Conservation (phyloP, 2,329 filamentous ascomycete genomes). For the Penicillium sp. region DNA sequence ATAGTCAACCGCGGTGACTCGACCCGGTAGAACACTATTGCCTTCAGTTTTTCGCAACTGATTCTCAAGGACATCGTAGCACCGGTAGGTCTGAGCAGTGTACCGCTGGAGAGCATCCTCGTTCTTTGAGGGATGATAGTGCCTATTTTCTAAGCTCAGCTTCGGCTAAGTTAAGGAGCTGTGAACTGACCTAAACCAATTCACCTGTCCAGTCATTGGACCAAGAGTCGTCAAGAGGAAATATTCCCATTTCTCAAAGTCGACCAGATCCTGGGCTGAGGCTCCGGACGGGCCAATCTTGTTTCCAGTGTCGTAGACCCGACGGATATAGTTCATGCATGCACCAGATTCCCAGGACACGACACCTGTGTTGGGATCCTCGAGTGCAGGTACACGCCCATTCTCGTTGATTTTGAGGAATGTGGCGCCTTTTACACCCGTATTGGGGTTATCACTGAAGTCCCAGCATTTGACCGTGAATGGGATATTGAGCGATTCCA, state of each 20-base stretch:
- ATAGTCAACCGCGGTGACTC: conserved; percentile 43
- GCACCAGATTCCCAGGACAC: conserved; percentile 43
- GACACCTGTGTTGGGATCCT: conserved; percentile 43
- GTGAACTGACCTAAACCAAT: conserved; percentile 40
- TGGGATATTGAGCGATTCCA: conserved; percentile 45
- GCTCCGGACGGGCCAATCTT: conserved; percentile 37
- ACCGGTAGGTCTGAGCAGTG: conserved; percentile 43
- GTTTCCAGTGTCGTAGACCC: conserved; percentile 47
- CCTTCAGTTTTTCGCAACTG: conserved; percentile 44
- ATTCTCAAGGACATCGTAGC: conserved; percentile 45
- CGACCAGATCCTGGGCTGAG: conserved; percentile 41
- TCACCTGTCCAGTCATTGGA: conserved; percentile 45
- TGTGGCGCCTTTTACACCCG: conserved; percentile 29
- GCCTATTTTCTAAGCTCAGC: conserved; percentile 23
- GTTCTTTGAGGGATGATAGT: conserved; percentile 43
- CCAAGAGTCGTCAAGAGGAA: conserved; percentile 46
- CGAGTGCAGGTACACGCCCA: conserved; percentile 44
- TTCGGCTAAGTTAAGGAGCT: neutral
- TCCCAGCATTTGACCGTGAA: conserved; percentile 47
- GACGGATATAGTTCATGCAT: conserved; percentile 41
- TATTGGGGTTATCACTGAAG: conserved; percentile 40
- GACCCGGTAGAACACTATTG: conserved; percentile 40
- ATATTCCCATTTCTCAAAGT: conserved; percentile 51
- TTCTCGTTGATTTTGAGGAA: conserved; percentile 50
- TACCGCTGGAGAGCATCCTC: conserved; percentile 47